Percentiles rank a stretch among this genome's conserved stretches.
Conservation (phyloP, 176 grass and related monocot species). For the Triticum aestivum region IWGSC_CS_RefSeq_v2.1 NC_057799.1:82408740-82409239, state of each 20-base stretch:
- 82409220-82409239: neutral
- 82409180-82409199: neutral
- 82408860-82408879: neutral
- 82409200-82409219: neutral
- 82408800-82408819: neutral
- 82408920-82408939: neutral
- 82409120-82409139: neutral
- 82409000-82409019: neutral
- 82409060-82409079: neutral
- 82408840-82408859: neutral
- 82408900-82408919: neutral
- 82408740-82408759: neutral
- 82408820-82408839: neutral
- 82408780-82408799: neutral
- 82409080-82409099: conserved; percentile 7
- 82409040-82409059: neutral
- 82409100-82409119: neutral
- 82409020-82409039: neutral
- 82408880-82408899: neutral
- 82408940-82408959: neutral
- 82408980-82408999: neutral
- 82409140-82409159: neutral
- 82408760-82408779: neutral
- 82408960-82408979: neutral
- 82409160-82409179: neutral